Base-by-base conservation (phyloP, 2,329 filamentous ascomycete species). In the Pestalotiopsis sp. region DNA sequence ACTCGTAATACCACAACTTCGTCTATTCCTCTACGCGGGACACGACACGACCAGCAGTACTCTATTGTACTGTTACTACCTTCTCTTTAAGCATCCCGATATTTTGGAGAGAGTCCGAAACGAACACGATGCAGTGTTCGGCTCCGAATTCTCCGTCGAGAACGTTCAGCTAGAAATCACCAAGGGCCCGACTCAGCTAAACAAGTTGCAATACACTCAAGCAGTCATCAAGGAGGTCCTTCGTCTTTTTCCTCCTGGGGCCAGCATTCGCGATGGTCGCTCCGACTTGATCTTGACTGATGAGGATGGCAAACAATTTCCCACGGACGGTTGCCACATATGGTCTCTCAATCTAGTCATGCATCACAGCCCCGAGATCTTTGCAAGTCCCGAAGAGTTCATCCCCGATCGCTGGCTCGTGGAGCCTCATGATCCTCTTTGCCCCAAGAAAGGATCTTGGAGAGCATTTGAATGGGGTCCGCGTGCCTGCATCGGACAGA, bases 11-110 rank as follows among this genome's bases (percentile, higher is more conserved):
- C 67, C 68, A 13, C 74, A 76, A 7, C 55, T 76, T 0, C 71
- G 72, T 2, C 63, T 72, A 55, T 76, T 76, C 63, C 67, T 90
- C 5, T 87, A 87, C 17, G 90, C 89, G 1, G 90, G 90, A 2
- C 88, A 90, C 72, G 90, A 92, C 71, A 91, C 90, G 0, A 89
- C 87, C n/a, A 86, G 84, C 36, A 88, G 89, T 60, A 88, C 85
- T 7, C 76, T 88, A 1, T 80, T 81, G 27, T 88, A 86, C 74
- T 77, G 82, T 7, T 79, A 84, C 45, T 82, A 84, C 72, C 79
- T 87, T 69, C 79, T 78, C 6, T 72, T 71, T 2, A 12, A 66
- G 23, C 70, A 77, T 7, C 71, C 73, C 1, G 67, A 71, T 4
- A 67, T 66, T 27, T 66, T 81, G 31, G 74, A 69, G 1, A 76